Evolutionary conservation across 257 asterid species (phyloP), one percentile per base, ranked within the genome.

Genomic region (Striga asiatica): DNA sequence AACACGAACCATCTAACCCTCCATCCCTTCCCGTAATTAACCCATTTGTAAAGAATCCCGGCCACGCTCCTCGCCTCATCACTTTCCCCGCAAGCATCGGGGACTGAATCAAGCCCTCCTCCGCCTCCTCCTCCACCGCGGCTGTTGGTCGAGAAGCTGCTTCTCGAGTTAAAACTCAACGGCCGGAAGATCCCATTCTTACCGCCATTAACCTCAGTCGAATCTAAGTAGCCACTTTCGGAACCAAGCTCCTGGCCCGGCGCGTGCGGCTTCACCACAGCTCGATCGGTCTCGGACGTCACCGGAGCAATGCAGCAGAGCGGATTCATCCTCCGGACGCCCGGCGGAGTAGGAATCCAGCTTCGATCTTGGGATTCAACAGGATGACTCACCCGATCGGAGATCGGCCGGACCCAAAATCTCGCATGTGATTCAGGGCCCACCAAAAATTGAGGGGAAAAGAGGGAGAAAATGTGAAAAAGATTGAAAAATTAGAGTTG

Each of bases 241-340:
- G 67, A 11, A 69, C 79, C 81, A 32, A 73, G 64, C 69, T 66
- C 74, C 16, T 76, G 84, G 67, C 79, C 55, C 56, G 68, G 80
- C 63, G 88, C 66, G 59, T 74, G 85, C 42, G 87, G 68, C 78
- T 73, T 91, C 52, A 91, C 79, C 29, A 81, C 83, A 42, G 77
- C 74, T 34, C 75, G 89, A 82, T 91, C 98, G 61, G 78, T 78
- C 18, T 91, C 97, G 11, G 79, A 78, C 71, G 98, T 78, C 22
- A 91, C 98, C 38, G 98, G 96, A 57, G 98, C 98, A 87, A 91
- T 91, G 98, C 98, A 91, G 89, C 98, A 91, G 34, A 91, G 76
- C 8, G 98, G 98, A 74, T 91, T 91, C 98, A 89, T 88, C 61
- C 74, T 63, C 29, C n/a, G 50, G 34, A 58, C 29, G 41, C 13